These are phyloP conservation scores for Trypanosoma theileri DNA, from an alignment of 208 protist genomes.

Conservation along the genomic window DNA sequence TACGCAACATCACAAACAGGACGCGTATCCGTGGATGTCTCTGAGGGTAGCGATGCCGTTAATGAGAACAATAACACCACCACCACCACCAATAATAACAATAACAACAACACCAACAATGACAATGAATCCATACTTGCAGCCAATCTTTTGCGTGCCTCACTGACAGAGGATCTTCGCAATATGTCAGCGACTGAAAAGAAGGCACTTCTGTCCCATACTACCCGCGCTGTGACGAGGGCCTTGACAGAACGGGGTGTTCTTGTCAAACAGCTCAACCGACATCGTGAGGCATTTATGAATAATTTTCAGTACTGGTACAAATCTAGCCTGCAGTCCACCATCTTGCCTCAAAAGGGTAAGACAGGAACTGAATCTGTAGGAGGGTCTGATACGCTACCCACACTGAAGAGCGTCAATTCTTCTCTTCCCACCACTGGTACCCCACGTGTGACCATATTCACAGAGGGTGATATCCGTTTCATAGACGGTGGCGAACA, in stretches of 20 bases:
- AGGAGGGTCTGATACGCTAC: neutral
- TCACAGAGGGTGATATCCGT: conserved; percentile 1
- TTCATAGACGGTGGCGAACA: conserved; percentile 33
- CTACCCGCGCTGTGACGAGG: conserved; percentile 29
- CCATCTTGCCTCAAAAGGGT: neutral
- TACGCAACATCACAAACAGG: neutral
- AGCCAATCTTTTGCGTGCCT: neutral
- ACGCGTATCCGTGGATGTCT: neutral
- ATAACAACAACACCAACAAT: neutral
- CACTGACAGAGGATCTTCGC: neutral
- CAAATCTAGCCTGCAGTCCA: conserved; percentile 15
- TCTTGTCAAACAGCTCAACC: conserved; percentile 34
- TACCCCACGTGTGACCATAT: neutral
- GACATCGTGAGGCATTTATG: conserved; percentile 43
- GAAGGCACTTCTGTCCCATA: conserved; percentile 35
- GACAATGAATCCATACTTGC: neutral
- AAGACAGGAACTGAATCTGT: neutral
- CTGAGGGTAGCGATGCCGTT: neutral
- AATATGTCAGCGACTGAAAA: conserved; percentile 23
- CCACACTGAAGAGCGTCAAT: neutral
- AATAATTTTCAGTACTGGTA: conserved; percentile 64
- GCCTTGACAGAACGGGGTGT: conserved; percentile 31
- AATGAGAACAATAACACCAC: neutral
- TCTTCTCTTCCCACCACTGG: neutral
- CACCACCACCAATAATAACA: neutral